Evolutionary conservation across 352 stramenopile species (phyloP), one percentile per base, ranked within the genome.

Genomic region (Pythium folliculosum): DNA sequence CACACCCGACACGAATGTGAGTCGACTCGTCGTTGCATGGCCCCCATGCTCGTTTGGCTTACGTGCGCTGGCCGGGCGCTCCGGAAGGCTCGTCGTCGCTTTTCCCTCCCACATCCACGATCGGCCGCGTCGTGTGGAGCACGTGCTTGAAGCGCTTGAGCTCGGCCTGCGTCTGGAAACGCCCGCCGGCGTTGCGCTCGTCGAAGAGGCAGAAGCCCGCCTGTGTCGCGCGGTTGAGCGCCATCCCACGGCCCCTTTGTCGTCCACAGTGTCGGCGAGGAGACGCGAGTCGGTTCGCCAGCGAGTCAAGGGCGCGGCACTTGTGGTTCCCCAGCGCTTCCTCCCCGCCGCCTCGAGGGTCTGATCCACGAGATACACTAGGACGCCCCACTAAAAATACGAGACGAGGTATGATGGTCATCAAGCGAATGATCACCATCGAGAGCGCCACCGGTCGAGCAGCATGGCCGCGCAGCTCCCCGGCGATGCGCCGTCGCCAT

Each of bases 101-200:
- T 76, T 90, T 88, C 48, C 89, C 79, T 16, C 80, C 79, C 16
- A 75, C 72, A 67, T 90, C 77, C 35, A 91, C 67, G 22, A 74
- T 81, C 47, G 80, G 65, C 27, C 61, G 60, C 12, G 82, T 90
- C 12, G 80, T 71, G 5, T 72, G 49, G 21, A 92, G 75, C 55
- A 92, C 84, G 22, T 91, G 79, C 64, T 91, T 83, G 74, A 94
- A 94, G 38, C 76, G 86, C 37, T 83, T 80, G 50, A 94, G 84
- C 63, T 94, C 84, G 12, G 82, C 84, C 38, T 86, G 77, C 17
- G 84, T 90, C 73, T 94, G 84, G 53, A 77, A 89, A n/a, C 82
- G 76, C 12, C 86, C 84, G 3, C 86, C 84, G 22, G 78, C 78
- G 54, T 92, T 94, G 25, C 86, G 82, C 69, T 94, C 86, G 53